phyloP scores from a whole-genome alignment of 208 protist genomes.

The Wallacemonas sp. region DNA sequence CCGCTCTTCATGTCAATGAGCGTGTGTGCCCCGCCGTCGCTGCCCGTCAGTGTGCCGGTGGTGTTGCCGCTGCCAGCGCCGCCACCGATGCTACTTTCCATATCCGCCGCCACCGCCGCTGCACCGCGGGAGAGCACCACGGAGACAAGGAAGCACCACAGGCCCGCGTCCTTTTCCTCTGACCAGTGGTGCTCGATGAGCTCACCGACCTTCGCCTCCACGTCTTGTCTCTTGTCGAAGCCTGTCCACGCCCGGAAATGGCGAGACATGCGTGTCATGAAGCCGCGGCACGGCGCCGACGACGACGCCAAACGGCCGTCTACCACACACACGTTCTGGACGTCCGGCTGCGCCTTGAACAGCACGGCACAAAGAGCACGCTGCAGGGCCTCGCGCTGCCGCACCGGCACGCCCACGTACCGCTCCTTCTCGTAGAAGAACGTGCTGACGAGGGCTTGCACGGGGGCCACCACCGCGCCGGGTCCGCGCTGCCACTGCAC shows the following conservation, averaged over 20 bases:
- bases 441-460: constrained; percentile 66
- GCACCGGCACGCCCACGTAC: constrained; percentile 41
- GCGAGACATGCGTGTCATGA: neutral
- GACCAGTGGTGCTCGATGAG: constrained; percentile 49
- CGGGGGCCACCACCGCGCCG: constrained; percentile 54
- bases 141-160: constrained; percentile 74
- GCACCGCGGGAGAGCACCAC: constrained; percentile 62
- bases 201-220: constrained; percentile 29
- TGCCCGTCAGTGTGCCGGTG: too few species aligned
- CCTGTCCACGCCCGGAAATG: constrained; percentile 25
- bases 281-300: neutral
- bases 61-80: too few species aligned
- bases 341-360: constrained; percentile 54
- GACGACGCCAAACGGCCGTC: constrained; percentile 25
- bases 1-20: constrained; percentile 26
- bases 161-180: constrained; percentile 47
- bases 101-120: constrained; percentile 30
- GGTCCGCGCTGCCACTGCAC: constrained; percentile 58
- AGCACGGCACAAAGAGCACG: constrained; percentile 52
- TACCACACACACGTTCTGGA: constrained; percentile 51
- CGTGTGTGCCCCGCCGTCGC: neutral
- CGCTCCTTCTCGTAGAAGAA: constrained; percentile 67
- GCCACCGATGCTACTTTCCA: constrained; percentile 5
- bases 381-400: constrained; percentile 50
- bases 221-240: constrained; percentile 37